Evolutionary conservation across 768 basidiomycete species (phyloP), one percentile per base, ranked within the genome.

Genomic region (Trametes villosa): DNA sequence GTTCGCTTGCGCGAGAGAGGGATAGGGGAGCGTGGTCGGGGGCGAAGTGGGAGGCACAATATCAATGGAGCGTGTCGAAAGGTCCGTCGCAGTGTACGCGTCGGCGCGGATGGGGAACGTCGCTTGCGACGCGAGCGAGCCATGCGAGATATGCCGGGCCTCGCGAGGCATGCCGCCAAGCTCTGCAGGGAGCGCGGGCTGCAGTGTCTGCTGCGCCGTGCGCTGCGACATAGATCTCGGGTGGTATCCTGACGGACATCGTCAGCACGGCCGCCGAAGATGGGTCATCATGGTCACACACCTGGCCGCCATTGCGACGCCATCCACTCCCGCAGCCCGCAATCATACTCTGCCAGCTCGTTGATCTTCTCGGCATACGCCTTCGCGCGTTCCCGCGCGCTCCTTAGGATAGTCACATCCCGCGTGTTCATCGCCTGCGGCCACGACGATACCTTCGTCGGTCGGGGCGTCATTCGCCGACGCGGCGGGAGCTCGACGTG

Each of bases 351-450:
- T 55, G 85, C 84, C 20, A 96, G 72, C 70, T 94, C 91, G 68
- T 92, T 92, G 64, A 95, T 91, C 77, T 94, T 95, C 65, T 79
- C 76, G 26, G 89, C 88, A 66, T 95, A 96, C 36, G 86, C 83
- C 24, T 76, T 70, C 60, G 88, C 90, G 48, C 93, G 81, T 67
- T 94, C 93, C 4, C 83, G 60, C 2, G 88, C 67, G 29, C 79
- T 86, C 63, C 77, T 82, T 72, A 81, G 80, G 15, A 74, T 69
- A 30, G 79, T 67, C 4, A 95, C 79, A 68, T 96, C 91, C 44
- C 80, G 76, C 67, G 82, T 90, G 64, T 81, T 80, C 86, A 95
- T 83, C 13, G 90, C 88, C 44, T 85, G 76, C 3, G 91, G 91
- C 70, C 84, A 77, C 13, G 72, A 52, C 22, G 75, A 52, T 12